Evolutionary conservation across 306 rosid genomes (phyloP).

Genomic region (Trifolium subterraneum): DNA sequence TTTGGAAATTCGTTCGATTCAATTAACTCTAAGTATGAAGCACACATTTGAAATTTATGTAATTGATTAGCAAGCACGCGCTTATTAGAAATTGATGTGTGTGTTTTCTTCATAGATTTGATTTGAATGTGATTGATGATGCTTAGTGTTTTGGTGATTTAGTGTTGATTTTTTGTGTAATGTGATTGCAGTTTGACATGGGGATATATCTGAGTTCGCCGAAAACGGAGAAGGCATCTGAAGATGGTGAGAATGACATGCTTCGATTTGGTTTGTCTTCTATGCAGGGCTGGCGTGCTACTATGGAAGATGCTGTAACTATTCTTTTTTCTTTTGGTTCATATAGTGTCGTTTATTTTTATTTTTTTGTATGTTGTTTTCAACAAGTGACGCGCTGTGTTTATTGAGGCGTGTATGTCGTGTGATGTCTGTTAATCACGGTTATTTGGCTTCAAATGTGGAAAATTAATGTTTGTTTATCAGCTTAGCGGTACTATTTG

Average conservation of each 20-base stretch:
- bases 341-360: neutral
- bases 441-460: slow-evolving; percentile 3
- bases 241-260: slow-evolving; percentile 76
- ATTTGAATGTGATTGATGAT: slow-evolving; percentile 26
- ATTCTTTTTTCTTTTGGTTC: slow-evolving; percentile 23
- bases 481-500: slow-evolving; percentile 9
- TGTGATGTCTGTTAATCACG: neutral
- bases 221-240: slow-evolving; percentile 87
- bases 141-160: slow-evolving; percentile 19
- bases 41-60: neutral
- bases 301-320: slow-evolving; percentile 97
- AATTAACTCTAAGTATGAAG: too few species aligned
- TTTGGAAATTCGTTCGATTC: neutral
- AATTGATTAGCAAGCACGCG: neutral
- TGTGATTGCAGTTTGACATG: slow-evolving; percentile 57
- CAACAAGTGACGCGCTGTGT: neutral
- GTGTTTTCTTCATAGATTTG: slow-evolving; percentile 26
- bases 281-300: slow-evolving; percentile 98
- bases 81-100: neutral
- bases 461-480: slow-evolving; percentile 35
- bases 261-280: slow-evolving; percentile 85
- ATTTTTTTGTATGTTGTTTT: slow-evolving; percentile 8
- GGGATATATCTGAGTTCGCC: slow-evolving; percentile 91
- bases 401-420: neutral
- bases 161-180: slow-evolving; percentile 13